phyloP scores from a whole-genome alignment of 2,329 filamentous ascomycete species.

The Aspergillus tubingensis region DNA sequence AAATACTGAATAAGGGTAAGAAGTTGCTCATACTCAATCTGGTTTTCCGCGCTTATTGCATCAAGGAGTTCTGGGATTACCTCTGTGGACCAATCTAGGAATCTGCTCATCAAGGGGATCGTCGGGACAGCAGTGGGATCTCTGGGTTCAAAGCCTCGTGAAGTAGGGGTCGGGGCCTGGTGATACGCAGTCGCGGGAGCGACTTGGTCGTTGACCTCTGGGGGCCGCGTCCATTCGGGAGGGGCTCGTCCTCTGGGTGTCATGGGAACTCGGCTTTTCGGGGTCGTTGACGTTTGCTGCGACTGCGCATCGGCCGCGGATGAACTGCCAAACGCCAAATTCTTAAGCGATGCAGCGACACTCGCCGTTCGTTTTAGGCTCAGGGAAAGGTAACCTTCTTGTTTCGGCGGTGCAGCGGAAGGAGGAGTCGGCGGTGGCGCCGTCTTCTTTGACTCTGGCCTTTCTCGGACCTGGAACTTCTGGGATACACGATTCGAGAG shows the following conservation, averaged over 20 bases:
- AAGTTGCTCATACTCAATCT: constrained; percentile 21
- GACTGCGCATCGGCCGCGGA: constrained; percentile 36
- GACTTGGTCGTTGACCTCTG: constrained; percentile 72
- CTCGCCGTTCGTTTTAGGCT: constrained; percentile 65
- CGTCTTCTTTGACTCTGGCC: constrained; percentile 36
- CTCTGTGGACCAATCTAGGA: constrained; percentile 93
- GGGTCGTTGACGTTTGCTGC: constrained; percentile 30
- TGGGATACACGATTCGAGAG: constrained; percentile 36
- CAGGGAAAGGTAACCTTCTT: constrained; percentile 62
- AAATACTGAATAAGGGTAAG: constrained; percentile 66
- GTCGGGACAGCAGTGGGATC: constrained; percentile 59
- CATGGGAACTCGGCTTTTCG: constrained; percentile 39
- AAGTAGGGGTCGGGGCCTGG: constrained; percentile 74
- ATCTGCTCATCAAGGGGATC: constrained; percentile 78
- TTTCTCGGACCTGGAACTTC: constrained; percentile 43
- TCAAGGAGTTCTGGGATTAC: constrained; percentile 36
- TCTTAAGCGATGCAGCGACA: constrained; percentile 65
- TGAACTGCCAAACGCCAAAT: constrained; percentile 56
- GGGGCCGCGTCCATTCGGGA: constrained; percentile 64
- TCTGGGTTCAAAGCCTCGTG: constrained; percentile 70
- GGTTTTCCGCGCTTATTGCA: constrained; percentile 14
- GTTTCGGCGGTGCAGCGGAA: constrained; percentile 52
- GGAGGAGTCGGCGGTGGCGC: constrained; percentile 50
- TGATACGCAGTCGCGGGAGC: constrained; percentile 71
- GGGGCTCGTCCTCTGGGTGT: constrained; percentile 54